Evolutionary conservation across 176 grass and related monocot genomes (phyloP).

Genomic region (Eleusine indica): DNA sequence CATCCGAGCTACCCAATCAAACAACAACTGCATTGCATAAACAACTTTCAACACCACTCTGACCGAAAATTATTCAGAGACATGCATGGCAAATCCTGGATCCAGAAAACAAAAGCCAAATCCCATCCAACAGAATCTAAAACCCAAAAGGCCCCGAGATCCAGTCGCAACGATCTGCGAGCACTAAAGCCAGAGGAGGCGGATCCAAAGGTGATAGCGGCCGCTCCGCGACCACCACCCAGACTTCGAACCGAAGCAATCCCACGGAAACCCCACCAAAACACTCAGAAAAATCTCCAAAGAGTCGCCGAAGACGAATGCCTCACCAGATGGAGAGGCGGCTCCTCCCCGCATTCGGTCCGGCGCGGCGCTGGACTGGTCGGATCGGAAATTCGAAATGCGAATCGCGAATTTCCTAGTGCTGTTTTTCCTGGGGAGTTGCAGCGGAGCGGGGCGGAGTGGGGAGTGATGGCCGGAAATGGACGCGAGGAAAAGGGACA

Average conservation of each 20-base stretch:
- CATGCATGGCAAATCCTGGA: constrained; percentile 30
- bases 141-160: constrained; percentile 55
- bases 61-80: constrained; percentile 6
- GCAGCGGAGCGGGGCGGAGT: constrained; percentile 27
- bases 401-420: background rate
- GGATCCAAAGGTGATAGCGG: constrained; percentile 50
- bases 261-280: constrained; percentile 20
- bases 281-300: constrained; percentile 17
- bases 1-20: constrained; percentile 19
- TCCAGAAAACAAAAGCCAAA: constrained; percentile 42
- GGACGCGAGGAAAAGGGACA: constrained; percentile 48
- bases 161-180: constrained; percentile 42
- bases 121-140: constrained; percentile 23
- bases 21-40: constrained; percentile 7
- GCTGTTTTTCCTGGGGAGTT: background rate
- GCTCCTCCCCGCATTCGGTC: constrained; percentile 43
- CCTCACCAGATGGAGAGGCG: constrained; percentile 52
- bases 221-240: constrained; percentile 38
- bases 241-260: constrained; percentile 45
- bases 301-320: constrained; percentile 21
- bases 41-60: background rate
- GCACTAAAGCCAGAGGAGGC: constrained; percentile 35
- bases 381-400: constrained; percentile 39
- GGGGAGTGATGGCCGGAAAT: constrained; percentile 32
- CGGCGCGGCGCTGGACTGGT: constrained; percentile 23